Evolutionary conservation across 1,284 basidiomycete genomes (phyloP).

Genomic region (Cystobasidium pallidum): DNA sequence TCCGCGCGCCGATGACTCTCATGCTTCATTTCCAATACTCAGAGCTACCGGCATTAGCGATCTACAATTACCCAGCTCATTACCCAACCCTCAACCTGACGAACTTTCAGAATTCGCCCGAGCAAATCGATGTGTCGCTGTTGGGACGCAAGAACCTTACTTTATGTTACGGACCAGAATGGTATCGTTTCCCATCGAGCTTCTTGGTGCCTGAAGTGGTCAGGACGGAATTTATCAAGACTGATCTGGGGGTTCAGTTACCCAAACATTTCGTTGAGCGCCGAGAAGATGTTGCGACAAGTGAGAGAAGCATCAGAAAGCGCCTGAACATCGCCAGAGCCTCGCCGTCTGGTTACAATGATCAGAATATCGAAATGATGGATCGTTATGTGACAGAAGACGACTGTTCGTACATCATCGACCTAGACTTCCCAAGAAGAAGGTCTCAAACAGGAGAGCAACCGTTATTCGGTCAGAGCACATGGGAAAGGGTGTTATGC

Average conservation of each 20-base stretch:
- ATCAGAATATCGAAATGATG: constrained; percentile 77
- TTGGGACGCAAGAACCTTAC: constrained; percentile 72
- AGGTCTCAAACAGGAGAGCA: constrained; percentile 60
- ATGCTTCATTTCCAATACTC: constrained; percentile 71
- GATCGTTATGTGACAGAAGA: constrained; percentile 77
- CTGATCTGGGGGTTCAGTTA: constrained; percentile 84
- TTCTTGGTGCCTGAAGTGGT: constrained; percentile 84
- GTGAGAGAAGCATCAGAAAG: constrained; percentile 48
- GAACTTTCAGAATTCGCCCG: constrained; percentile 59
- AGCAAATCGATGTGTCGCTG: constrained; percentile 68
- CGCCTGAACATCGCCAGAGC: constrained; percentile 66
- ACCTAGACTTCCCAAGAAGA: constrained; percentile 72
- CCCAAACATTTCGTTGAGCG: constrained; percentile 73
- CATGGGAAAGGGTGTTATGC: constrained; percentile 78
- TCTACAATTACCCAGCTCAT: constrained; percentile 64
- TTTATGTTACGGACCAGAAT: constrained; percentile 92
- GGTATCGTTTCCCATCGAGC: constrained; percentile 91
- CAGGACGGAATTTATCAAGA: constrained; percentile 82
- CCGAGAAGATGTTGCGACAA: constrained; percentile 55
- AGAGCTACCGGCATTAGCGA: constrained; percentile 75
- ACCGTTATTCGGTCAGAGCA: constrained; percentile 72
- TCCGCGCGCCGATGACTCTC: constrained; percentile 83
- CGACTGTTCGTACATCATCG: constrained; percentile 82
- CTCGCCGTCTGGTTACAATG: constrained; percentile 78
- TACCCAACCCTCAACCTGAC: constrained; percentile 46